Conservation (phyloP, 345 rosid genomes). For the Ceriops tagal region DNA sequence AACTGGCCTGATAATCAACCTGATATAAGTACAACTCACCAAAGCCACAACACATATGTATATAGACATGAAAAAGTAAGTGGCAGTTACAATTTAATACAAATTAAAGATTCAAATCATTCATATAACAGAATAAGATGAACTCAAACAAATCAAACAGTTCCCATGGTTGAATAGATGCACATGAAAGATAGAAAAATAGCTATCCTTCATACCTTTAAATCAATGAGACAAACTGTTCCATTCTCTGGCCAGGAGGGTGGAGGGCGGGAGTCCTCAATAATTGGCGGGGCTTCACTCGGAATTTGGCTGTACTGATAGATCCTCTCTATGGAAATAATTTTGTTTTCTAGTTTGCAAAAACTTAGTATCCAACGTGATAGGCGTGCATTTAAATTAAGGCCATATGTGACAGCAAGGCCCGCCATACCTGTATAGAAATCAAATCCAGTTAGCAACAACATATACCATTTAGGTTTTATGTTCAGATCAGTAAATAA, state of each 20-base stretch:
- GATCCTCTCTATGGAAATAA: slow-evolving; percentile 93
- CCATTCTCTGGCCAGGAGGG: slow-evolving; percentile 89
- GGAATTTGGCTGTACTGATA: slow-evolving; percentile 91
- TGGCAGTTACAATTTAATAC: background rate
- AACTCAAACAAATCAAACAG: background rate
- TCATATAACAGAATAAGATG: background rate
- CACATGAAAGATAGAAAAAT: background rate
- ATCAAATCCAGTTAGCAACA: slow-evolving; percentile 20
- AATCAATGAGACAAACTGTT: slow-evolving; percentile 69
- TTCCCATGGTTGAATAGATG: background rate
- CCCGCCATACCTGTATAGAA: slow-evolving; percentile 89
- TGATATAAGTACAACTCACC: too few relatives aligned
- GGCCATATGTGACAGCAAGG: slow-evolving; percentile 98
- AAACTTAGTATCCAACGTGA: slow-evolving; percentile 99
- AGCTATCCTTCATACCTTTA: slow-evolving; percentile 53
- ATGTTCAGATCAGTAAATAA: background rate
- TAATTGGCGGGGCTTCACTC: slow-evolving; percentile 65
- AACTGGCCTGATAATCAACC: too few relatives aligned
- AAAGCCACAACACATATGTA: too few relatives aligned
- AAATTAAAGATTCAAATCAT: background rate
- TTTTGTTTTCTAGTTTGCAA: slow-evolving; percentile 98
- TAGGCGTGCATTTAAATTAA: slow-evolving; percentile 90
- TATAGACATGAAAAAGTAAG: background rate
- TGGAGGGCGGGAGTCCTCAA: slow-evolving; percentile 69
- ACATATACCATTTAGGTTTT: background rate